Percentiles rank a stretch among this genome's conserved stretches.
Evolutionary conservation across 2,329 filamentous ascomycete genomes (phyloP).

Genomic region (Arthroderma sp.): DNA sequence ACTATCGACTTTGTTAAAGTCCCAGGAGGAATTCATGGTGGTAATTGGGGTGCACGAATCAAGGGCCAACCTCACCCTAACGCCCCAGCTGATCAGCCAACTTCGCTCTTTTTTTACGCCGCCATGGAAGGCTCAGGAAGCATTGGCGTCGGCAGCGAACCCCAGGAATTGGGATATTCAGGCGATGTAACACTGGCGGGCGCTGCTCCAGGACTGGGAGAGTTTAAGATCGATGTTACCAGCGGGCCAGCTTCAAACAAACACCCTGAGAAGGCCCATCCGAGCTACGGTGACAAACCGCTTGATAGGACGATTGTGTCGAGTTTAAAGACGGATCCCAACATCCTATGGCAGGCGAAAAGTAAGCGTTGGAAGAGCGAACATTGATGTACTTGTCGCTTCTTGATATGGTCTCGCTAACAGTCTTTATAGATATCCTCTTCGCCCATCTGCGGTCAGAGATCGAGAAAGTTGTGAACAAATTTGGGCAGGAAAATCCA

Average conservation of each 20-base stretch:
- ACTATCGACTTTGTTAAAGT: conserved; percentile 91
- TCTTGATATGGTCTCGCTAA: background rate
- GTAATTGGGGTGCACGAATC: conserved; percentile 83
- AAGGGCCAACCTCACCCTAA: conserved; percentile 65
- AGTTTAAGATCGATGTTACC: conserved; percentile 68
- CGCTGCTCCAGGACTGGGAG: conserved; percentile 56
- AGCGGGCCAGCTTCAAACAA: conserved; percentile 52
- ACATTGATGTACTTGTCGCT: background rate
- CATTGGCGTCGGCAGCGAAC: conserved; percentile 45
- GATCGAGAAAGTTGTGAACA: conserved; percentile 45
- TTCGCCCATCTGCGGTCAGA: conserved; percentile 52
- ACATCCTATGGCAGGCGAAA: conserved; percentile 75
- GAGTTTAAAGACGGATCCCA: conserved; percentile 52
- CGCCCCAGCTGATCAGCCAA: conserved; percentile 54
- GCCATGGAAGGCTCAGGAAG: conserved; percentile 63
- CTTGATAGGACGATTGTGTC: conserved; percentile 64
- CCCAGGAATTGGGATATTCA: conserved; percentile 40
- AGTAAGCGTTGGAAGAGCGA: conserved; percentile 25
- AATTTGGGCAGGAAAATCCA: conserved; percentile 51
- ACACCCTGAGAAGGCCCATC: conserved; percentile 45
- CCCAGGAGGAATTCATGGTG: conserved; percentile 69
- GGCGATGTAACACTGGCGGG: conserved; percentile 59
- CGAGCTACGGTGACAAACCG: conserved; percentile 53
- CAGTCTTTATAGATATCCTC: conserved; percentile 32
- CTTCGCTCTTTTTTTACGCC: conserved; percentile 69